Evolutionary conservation across 441 rosid species (phyloP), one percentile per base, ranked within the genome.

Genomic region (Erodium texanum): DNA sequence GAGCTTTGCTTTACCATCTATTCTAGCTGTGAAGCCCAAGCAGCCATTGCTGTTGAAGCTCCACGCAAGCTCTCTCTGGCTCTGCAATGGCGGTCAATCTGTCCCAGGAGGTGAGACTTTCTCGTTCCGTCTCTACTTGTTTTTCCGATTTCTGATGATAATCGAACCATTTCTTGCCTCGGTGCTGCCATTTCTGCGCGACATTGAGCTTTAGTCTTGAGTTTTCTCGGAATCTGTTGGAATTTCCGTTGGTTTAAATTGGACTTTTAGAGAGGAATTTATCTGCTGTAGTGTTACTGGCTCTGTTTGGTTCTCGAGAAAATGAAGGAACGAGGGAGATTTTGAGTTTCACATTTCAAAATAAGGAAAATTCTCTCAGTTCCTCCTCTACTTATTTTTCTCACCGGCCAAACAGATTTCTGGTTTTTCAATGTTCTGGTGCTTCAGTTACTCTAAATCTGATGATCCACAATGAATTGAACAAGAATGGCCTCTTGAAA

Each of bases 91-190:
- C 76, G 41, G 70, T 71, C 69, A 68, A 61, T 74, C 72, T 73
- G 61, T 74, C 59, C 68, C 32, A 73, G 0, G 76, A 71, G 88
- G 92, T 87, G 54, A 70, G 82, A 50, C 62, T 52, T 68, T 48
- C 50, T 24, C 36, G 12, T 24, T 69, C 36, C 24, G 1, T 63
- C 27, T 36, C 2, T 19, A n/a, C 52, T 63, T 16, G 0, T 2
- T 9, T 24, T 67, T 34, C 27, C 8, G 54, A 45, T 56, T 56
- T 56, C 62, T 19, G 27, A 56, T 11, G 62, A 20, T 56, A 56
- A 56, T 20, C 14, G 62, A 56, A 56, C 27, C 62, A 20, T 20
- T 19, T 56, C 62, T 56, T 8, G 41, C 7, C 0, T 6, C 6
- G 41, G 7, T 34, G 8, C 41, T 34, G 8, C 8, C 41, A 27